Base-by-base conservation (phyloP, 805 yeast species). In the Lachancea lanzarotensis region DNA sequence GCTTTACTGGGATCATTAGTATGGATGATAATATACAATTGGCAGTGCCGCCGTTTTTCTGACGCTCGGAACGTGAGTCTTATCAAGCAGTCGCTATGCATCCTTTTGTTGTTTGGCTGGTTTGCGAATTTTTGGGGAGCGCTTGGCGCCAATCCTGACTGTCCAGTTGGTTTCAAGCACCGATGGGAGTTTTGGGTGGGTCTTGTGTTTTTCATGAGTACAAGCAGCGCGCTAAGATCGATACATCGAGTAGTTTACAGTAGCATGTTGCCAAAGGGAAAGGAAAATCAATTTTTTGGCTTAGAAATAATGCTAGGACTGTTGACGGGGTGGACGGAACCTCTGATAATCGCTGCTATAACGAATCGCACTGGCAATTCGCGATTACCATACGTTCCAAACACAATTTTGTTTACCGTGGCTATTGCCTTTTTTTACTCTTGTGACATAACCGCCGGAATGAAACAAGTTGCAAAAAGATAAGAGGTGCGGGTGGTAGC, bases 141-240 rank as follows among this genome's bases (percentile, higher is more conserved):
- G 40, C 41, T 69, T 7, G 73, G 73, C 1, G 62, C 68, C 2
- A 60, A 57, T 31, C 11, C 38, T 2, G 30, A 45, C 3, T 48
- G 60, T 0, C 47, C 37, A n/a, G 56, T 69, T 34, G 73, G 74
- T 1, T 69, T 68, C 57, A 68, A 69, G 45, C 62, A 64, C 40
- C 43, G 73, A 22, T 66, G 72, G 70, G 73, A 70, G 48, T 70
- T 70, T 43, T 70, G 74, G 74, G 20, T 62, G 0, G 65, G 68
- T 49, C 72, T 68, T 38, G 63, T 68, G 0, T 48, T 69, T n/a
- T 66, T 64, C 43, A 57, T 68, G 9, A 54, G 64, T 2, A 40
- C 66, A 1, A 63, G 70, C 10, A 63, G 69, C 5, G 63, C 71
- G 1, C 49, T 69, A 38, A 53, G 74, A 37, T 59, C 69, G 0